Percentiles rank a stretch among this genome's conserved stretches.
Conservation (phyloP, 768 basidiomycete genomes). For the Leccinum uliginosum region DNA sequence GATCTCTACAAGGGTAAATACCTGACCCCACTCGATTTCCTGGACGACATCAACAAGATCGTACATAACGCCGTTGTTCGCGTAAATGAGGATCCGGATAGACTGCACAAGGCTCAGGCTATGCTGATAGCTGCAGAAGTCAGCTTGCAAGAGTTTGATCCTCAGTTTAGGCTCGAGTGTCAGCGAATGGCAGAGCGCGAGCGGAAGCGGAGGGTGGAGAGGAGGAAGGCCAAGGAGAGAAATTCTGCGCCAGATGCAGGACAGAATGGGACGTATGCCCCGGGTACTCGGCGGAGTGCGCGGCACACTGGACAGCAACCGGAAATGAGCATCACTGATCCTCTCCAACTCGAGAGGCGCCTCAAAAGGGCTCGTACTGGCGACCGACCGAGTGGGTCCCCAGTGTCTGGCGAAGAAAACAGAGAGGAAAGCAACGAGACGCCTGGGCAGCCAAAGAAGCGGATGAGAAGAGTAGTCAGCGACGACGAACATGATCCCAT, state of each 20-base stretch:
- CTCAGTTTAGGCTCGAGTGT: conserved; percentile 74
- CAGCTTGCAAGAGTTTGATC: conserved; percentile 82
- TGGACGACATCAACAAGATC: conserved; percentile 77
- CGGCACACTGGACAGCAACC: conserved; percentile 68
- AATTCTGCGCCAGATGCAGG: conserved; percentile 18
- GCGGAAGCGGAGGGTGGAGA: conserved; percentile 57
- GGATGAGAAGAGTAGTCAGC: conserved; percentile 43
- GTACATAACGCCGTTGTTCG: conserved; percentile 67
- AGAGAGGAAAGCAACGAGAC: conserved; percentile 36
- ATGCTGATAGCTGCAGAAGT: conserved; percentile 87
- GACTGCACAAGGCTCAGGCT: conserved; percentile 76
- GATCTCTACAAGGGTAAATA: conserved; percentile 84
- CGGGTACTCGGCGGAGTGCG: conserved; percentile 65
- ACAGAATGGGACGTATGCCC: conserved; percentile 34
- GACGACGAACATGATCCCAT: conserved; percentile 49
- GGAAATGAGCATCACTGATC: conserved; percentile 72
- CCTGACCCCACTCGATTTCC: conserved; percentile 82
- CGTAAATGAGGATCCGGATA: conserved; percentile 62
- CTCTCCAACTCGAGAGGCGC: conserved; percentile 66
- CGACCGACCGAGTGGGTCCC: conserved; percentile 48
- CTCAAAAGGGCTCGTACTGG: conserved; percentile 68
- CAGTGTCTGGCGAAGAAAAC: conserved; percentile 44
- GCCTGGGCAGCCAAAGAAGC: conserved; percentile 46
- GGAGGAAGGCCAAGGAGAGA: conserved; percentile 35
- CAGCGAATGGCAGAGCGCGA: conserved; percentile 81